Evolutionary conservation across 116 monocot species (phyloP).

Genomic region (Dioscorea cayenensis): DNA sequence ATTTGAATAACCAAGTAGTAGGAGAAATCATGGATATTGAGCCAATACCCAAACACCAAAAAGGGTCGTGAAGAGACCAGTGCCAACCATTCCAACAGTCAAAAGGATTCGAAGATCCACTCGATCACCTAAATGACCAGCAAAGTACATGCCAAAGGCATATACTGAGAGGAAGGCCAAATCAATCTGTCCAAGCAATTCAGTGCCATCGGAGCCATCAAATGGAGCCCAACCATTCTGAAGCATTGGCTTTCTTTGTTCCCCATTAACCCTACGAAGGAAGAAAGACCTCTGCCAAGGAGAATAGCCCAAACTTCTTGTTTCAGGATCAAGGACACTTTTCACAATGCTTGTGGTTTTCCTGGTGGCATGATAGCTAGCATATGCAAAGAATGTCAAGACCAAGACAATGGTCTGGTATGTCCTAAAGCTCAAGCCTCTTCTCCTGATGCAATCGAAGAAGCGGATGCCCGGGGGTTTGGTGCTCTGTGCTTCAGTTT

Average conservation of each 20-base stretch:
- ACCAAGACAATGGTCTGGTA: conserved; percentile 52
- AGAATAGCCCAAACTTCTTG: conserved; percentile 15
- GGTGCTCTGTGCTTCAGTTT: background rate
- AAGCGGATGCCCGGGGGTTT: conserved; percentile 47
- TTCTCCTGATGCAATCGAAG: conserved; percentile 19
- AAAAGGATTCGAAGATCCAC: conserved; percentile 53
- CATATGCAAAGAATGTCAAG: conserved; percentile 67
- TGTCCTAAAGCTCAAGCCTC: conserved; percentile 31
- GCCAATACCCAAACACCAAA: conserved; percentile 76
- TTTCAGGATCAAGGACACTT: conserved; percentile 55
- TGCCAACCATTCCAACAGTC: conserved; percentile 65
- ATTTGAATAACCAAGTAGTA: conserved; percentile 62
- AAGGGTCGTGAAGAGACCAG: conserved; percentile 58
- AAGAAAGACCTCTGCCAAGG: conserved; percentile 21
- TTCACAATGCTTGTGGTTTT: conserved; percentile 87
- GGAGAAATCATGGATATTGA: conserved; percentile 58
- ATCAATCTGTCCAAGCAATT: conserved; percentile 66
- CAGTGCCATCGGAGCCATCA: conserved; percentile 36
- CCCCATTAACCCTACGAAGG: background rate
- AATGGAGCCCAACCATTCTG: conserved; percentile 71
- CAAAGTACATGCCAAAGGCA: conserved; percentile 73
- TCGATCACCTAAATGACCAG: conserved; percentile 68
- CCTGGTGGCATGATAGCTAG: conserved; percentile 69
- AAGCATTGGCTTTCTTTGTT: background rate
- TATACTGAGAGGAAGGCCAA: conserved; percentile 71